A percentile compares a stretch with the other conserved stretches of the same genome.
These are phyloP conservation scores for Phytophthora brassicae DNA, from an alignment of 352 stramenopile species.

Conservation along the genomic window DNA sequence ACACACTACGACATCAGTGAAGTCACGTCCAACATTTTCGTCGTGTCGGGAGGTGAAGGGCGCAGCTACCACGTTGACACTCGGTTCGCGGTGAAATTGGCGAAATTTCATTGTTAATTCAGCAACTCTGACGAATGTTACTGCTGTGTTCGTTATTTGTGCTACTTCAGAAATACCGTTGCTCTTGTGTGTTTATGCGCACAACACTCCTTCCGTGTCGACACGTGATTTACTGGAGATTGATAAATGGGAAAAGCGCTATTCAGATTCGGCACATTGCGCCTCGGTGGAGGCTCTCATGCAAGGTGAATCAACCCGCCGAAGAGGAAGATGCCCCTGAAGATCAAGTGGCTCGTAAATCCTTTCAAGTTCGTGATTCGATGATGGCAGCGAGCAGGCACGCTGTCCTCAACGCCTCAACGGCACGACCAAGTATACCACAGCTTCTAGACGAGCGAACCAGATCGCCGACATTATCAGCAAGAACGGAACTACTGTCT, in stretches of 20 bases:
- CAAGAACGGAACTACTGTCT: constrained; percentile 2
- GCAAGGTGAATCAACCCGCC: background rate
- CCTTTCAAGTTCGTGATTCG: constrained; percentile 5
- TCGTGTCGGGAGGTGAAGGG: background rate
- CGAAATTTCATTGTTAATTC: background rate
- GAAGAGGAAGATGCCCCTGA: constrained; percentile 5
- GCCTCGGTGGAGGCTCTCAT: background rate
- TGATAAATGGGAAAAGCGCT: background rate
- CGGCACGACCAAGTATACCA: no score
- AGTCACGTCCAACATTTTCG: background rate
- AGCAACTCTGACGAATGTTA: background rate
- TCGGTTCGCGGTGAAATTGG: constrained; percentile 6
- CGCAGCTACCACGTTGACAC: background rate
- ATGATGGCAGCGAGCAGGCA: constrained; percentile 1
- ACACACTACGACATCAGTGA: constrained; percentile 2
- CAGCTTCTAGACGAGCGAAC: background rate
- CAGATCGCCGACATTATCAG: constrained; percentile 6
- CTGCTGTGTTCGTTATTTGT: background rate
- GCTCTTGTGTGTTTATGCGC: constrained; percentile 9
- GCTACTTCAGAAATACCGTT: constrained; percentile 2
- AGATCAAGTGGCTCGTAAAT: background rate
- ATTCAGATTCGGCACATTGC: background rate
- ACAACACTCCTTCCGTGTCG: constrained; percentile 1
- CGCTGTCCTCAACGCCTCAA: no score
- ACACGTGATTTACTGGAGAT: constrained; percentile 9